These are phyloP conservation scores for Astragalus glycyphyllos DNA, from an alignment of 306 rosid genomes.

Conservation along the genomic window DNA sequence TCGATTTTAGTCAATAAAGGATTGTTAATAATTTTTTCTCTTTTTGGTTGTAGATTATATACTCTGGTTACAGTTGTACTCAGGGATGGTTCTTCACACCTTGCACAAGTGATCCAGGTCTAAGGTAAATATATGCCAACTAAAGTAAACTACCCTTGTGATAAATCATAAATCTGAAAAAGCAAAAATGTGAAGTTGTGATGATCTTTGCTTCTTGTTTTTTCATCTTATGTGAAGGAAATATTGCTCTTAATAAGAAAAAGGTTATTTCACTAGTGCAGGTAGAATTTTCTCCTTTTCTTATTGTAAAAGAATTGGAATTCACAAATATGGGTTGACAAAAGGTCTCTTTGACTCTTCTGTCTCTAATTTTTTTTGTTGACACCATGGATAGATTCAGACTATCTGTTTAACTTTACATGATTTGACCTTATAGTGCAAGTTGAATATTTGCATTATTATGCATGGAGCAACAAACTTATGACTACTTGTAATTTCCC, in stretches of 20 bases:
- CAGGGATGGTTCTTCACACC: constrained; percentile 99
- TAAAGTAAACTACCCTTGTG: constrained; percentile 33
- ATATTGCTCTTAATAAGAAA: constrained; percentile 24
- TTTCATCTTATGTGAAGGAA: constrained; percentile 2
- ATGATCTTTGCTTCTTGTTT: constrained; percentile 18
- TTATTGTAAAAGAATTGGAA: constrained; percentile 22
- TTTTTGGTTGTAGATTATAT: constrained; percentile 62
- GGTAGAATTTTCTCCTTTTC: constrained; percentile 7
- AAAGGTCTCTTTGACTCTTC: constrained; percentile 3
- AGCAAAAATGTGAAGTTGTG: constrained; percentile 9
- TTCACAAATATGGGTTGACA: not conserved
- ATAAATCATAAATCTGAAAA: constrained; percentile 23
- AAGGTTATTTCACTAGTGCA: not conserved
- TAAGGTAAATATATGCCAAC: constrained; percentile 65
- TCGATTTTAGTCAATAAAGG: constrained; percentile 2
- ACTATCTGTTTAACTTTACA: not conserved
- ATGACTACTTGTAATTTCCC: not conserved
- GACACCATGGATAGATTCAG: not conserved
- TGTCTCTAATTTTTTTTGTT: not conserved
- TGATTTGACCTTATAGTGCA: constrained; percentile 2
- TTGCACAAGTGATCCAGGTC: constrained; percentile 82
- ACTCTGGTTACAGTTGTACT: constrained; percentile 89
- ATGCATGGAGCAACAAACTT: not conserved
- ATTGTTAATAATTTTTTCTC: constrained; percentile 8
- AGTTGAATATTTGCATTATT: constrained; percentile 11